phyloP scores from a whole-genome alignment of 1,284 basidiomycete genomes.

The Ceratorhiza oryzae-sativae region DNA sequence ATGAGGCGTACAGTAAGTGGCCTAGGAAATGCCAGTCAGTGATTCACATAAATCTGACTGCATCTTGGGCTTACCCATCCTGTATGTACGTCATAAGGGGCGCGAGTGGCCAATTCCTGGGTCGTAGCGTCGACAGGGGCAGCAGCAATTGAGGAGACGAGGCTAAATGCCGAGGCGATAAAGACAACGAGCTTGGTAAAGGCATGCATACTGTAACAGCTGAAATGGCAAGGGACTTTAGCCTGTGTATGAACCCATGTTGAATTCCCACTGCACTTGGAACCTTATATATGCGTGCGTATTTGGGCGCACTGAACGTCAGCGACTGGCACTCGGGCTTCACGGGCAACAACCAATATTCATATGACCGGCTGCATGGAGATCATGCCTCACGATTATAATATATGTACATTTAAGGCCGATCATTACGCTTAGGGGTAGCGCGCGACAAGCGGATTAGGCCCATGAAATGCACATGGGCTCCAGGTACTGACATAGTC shows the following conservation, averaged over 20 bases:
- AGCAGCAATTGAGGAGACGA: not conserved
- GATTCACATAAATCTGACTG: not conserved
- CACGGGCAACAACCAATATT: not conserved
- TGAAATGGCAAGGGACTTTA: not conserved
- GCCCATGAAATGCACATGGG: not conserved
- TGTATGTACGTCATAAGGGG: conserved; percentile 33
- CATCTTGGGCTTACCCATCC: conserved; percentile 25
- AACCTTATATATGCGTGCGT: conserved; percentile 1
- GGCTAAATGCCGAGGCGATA: conserved; percentile 29
- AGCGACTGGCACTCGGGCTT: not conserved
- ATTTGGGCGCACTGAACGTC: not conserved
- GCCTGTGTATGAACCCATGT: not conserved
- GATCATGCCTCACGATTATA: too few relatives aligned
- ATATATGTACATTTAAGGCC: not conserved
- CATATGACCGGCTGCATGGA: not conserved
- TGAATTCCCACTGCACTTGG: not conserved
- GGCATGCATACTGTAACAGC: not conserved
- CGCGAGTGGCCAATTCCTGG: conserved; percentile 16
- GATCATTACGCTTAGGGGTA: conserved; percentile 11
- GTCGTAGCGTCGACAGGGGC: conserved; percentile 24
- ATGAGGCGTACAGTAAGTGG: conserved; percentile 34
- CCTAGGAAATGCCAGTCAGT: conserved; percentile 1
- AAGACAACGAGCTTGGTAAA: conserved; percentile 25
- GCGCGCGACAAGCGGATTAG: not conserved
- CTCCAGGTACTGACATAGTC: not conserved